Evolutionary conservation across 495 filamentous ascomycete species (phyloP).

Genomic region (Venustampulla echinocandica): DNA sequence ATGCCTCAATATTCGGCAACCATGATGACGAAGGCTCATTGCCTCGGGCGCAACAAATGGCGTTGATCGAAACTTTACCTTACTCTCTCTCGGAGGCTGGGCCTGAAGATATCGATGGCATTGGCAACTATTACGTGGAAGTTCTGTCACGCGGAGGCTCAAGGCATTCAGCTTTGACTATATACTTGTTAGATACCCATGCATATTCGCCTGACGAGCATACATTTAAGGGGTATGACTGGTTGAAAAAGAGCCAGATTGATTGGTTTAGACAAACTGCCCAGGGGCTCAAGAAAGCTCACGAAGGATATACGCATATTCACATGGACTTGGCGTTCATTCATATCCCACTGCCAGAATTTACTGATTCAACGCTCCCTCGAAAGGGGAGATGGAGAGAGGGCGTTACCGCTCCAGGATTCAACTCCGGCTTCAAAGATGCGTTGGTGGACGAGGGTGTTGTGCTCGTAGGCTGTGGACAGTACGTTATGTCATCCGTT

Average conservation of each 20-base stretch:
- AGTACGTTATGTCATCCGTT: conserved; percentile 46
- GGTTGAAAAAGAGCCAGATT: conserved; percentile 90
- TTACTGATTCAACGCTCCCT: conserved; percentile 42
- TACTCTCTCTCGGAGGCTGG: conserved; percentile 81
- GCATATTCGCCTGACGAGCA: conserved; percentile 84
- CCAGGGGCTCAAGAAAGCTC: conserved; percentile 53
- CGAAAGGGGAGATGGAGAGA: conserved; percentile 64
- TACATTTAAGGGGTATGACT: conserved; percentile 82
- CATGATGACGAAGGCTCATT: conserved; percentile 92
- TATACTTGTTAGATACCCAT: conserved; percentile 93
- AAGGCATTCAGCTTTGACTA: conserved; percentile 78
- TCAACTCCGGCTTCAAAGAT: conserved; percentile 81
- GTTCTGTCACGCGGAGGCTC: conserved; percentile 70
- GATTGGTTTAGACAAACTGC: conserved; percentile 83
- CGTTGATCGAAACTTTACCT: conserved; percentile 72
- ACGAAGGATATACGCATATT: conserved; percentile 76
- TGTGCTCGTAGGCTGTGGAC: conserved; percentile 80
- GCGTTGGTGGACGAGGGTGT: conserved; percentile 79
- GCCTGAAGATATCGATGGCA: conserved; percentile 73
- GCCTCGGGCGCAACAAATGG: conserved; percentile 68
- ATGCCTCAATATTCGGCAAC: conserved; percentile 91
- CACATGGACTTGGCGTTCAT: conserved; percentile 97
- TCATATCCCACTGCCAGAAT: conserved; percentile 93
- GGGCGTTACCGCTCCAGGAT: conserved; percentile 70
- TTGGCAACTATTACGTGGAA: conserved; percentile 93